phyloP scores from a whole-genome alignment of 1,139 yeast species.

The Yamadazyma diospyri region DNA sequence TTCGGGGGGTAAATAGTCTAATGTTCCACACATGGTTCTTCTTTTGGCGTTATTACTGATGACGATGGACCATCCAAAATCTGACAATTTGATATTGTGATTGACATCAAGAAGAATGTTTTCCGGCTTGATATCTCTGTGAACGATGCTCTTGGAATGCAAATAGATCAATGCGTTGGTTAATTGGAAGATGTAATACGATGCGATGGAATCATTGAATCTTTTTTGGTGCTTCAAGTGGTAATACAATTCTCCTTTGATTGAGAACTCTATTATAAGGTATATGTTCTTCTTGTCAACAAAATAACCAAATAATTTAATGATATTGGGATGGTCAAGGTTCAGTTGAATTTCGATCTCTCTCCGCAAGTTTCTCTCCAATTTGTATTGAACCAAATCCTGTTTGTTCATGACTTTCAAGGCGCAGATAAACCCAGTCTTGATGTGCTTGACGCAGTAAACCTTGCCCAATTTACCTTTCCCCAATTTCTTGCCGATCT shows the following conservation, averaged over 20 bases:
- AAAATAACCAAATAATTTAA: slow-evolving; percentile 83
- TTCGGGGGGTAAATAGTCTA: slow-evolving; percentile 94
- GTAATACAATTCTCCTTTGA: slow-evolving; percentile 84
- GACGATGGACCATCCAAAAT: slow-evolving; percentile 92
- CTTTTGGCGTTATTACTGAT: slow-evolving; percentile 33
- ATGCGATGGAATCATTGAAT: slow-evolving; percentile 69
- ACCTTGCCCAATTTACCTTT: slow-evolving; percentile 94
- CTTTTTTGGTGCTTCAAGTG: slow-evolving; percentile 58
- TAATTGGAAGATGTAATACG: slow-evolving; percentile 78
- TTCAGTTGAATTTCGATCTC: slow-evolving; percentile 89
- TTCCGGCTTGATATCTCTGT: slow-evolving; percentile 91
- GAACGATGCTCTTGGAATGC: slow-evolving; percentile 77
- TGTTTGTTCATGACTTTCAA: slow-evolving; percentile 84
- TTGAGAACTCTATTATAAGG: slow-evolving; percentile 77
- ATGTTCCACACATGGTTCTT: slow-evolving; percentile 88
- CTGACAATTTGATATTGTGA: slow-evolving; percentile 76
- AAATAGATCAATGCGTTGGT: slow-evolving; percentile 74
- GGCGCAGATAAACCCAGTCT: slow-evolving; percentile 80
- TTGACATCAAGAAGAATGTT: slow-evolving; percentile 74
- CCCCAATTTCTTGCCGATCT: slow-evolving; percentile 83
- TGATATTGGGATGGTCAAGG: slow-evolving; percentile 71
- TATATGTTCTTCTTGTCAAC: slow-evolving; percentile 78
- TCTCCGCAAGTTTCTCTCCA: slow-evolving; percentile 84
- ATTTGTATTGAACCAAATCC: slow-evolving; percentile 69
- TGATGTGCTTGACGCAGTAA: slow-evolving; percentile 77